Base-by-base conservation (phyloP, 1,284 basidiomycete genomes). In the Cystobasidium sp. region DNA sequence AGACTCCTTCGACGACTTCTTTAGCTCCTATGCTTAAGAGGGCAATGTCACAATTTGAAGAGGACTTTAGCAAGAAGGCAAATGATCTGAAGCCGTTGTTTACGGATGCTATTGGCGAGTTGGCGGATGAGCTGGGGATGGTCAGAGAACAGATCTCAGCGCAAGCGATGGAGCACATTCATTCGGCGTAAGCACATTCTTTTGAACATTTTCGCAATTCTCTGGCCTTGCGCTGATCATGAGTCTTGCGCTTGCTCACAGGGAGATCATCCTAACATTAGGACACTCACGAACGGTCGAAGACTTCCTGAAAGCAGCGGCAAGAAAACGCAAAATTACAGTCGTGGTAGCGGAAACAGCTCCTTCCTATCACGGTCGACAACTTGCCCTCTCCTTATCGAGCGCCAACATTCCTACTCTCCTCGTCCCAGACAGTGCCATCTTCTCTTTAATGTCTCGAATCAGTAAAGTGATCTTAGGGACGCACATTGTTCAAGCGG, bases 281-380 rank as follows among this genome's bases (percentile, higher is more conserved):
- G 95, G 95, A n/a, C 88, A 92, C 83, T 96, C 94, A 52, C 88
- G 87, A 79, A 98, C 96, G 0, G 94, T 98, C n/a, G 92, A 94
- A 81, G 86, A 90, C 1, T 99, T 98, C 84, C 85, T 99, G 66
- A 94, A 93, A 82, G 86, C 92, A 12, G 96, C 94, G 1, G 91
- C 91, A 22, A 91, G 93, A 78, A 88, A 93, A 81, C 87, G 93
- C 78, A 95, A 95, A 81, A 98, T 94, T 81, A 97, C 95, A 37
- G 94, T 96, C 68, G 94, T 99, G 77, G 93, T 98, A 10, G 92
- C 94, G 18, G 95, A 98, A 84, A 93, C 93, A 0, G 93, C 92
- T 10, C 96, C 96, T 14, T 90, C 91, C 88, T 95, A 79, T 81
- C 88, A 88, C 49, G 96, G 96, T 16, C 92, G 91, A 78, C 87